Evolutionary conservation across 192 early-diverging fungal genomes (phyloP).

Genomic region (Entomortierella chlamydospora): DNA sequence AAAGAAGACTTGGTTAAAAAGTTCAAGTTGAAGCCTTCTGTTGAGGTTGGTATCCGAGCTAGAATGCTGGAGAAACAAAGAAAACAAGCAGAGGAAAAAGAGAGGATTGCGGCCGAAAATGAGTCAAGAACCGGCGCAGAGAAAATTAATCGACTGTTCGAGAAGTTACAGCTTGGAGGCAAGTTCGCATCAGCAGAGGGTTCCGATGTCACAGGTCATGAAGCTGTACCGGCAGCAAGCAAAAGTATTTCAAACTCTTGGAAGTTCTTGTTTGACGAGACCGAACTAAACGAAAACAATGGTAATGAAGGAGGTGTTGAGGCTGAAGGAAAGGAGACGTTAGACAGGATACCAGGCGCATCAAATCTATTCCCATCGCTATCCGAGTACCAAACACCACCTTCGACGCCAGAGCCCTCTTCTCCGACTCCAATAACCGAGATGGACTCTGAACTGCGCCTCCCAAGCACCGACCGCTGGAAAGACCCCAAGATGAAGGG

Average conservation of each 20-base stretch:
- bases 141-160: slow-evolving; percentile 34
- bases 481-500: slow-evolving; percentile 41
- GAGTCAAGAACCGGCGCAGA: slow-evolving; percentile 3
- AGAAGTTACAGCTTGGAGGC: slow-evolving; percentile 22
- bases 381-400: slow-evolving; percentile 18
- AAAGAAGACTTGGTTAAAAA: slow-evolving; percentile 39
- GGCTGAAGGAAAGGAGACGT: slow-evolving; percentile 7
- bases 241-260: slow-evolving; percentile 23
- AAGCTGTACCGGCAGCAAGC: not conserved
- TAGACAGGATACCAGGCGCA: slow-evolving; percentile 43
- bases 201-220: not conserved
- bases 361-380: slow-evolving; percentile 30
- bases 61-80: slow-evolving; percentile 18
- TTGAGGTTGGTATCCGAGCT: slow-evolving; percentile 42
- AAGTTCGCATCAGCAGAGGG: not conserved
- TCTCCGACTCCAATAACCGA: not conserved
- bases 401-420: slow-evolving; percentile 1
- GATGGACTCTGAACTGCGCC: not conserved
- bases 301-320: not conserved
- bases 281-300: slow-evolving; percentile 29
- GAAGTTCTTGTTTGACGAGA: slow-evolving; percentile 52
- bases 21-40: slow-evolving; percentile 43
- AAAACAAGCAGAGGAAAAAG: slow-evolving; percentile 7
- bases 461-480: slow-evolving; percentile 16
- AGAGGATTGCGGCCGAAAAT: not conserved